Evolutionary conservation across 495 filamentous ascomycete species (phyloP), one percentile per base, ranked within the genome.

Genomic region (Hypoxylon intermedium): DNA sequence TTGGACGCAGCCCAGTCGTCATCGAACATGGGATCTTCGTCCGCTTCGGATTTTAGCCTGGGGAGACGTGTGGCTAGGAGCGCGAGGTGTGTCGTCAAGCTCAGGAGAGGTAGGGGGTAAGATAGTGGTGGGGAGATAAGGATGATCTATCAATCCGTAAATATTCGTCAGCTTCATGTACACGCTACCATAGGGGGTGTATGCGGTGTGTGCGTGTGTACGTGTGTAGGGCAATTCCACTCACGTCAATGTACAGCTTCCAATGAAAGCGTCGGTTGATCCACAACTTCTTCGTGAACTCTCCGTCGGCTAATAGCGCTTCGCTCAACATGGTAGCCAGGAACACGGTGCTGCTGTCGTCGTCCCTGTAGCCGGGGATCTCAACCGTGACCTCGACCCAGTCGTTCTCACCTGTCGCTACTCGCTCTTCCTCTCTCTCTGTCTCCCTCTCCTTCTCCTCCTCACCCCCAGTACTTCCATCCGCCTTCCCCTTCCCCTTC

Each of bases 21-120:
- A 79, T 97, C 88, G 79, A 99, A 98, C 66, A 96, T 86, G 1
- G 95, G 95, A 67, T 99, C 95, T 76, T 99, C 94, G 70, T 96
- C 92, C 49, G 81, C 80, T 67, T 92, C 86, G 18, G 91, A 95
- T 69, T 90, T 89, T 18, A 95, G 77, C 24, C 86, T 83, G 13
- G 94, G 94, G 2, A 98, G 84, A 52, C 89, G 87, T 5, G 93
- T 91, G 34, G 88, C 85, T 43, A 96, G 86, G 23, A 99, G 89
- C n/a, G 94, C 94, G 56, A 99, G 89, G 73, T 98, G 92, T 2
- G 91, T 95, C 1, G 94, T 96, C 28, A 98, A 83, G 26, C 90
- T 94, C 30, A 98, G 86, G 6, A 98, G 85, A 1, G 95, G 93
- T 11, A 97, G 85, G 0, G 94, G 94, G 68, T 97, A 97, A 24